Evolutionary conservation across 176 grass and related monocot genomes (phyloP).

Genomic region (Thinopyrum elongatum): DNA sequence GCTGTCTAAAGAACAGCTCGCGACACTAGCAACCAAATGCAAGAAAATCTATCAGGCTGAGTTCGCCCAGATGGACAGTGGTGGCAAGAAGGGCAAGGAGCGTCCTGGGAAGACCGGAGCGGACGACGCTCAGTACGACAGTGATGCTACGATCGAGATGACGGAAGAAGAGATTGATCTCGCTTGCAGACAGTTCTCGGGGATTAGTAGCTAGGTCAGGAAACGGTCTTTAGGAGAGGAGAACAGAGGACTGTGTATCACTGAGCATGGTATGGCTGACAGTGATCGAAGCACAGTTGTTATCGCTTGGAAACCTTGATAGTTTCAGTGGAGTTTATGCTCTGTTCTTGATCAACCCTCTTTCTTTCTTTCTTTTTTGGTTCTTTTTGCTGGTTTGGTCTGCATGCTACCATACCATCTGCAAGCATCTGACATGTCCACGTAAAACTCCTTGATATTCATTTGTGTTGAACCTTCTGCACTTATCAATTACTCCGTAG

Average conservation of each 20-base stretch:
- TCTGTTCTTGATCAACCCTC: not conserved
- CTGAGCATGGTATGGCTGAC: not conserved
- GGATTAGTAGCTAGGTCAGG: not conserved
- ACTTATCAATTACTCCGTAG: not conserved
- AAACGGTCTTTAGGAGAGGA: not conserved
- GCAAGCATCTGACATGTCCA: not conserved
- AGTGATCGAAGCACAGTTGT: not conserved
- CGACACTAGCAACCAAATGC: conserved; percentile 55
- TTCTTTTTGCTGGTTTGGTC: not conserved
- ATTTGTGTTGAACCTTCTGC: not conserved
- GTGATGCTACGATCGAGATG: conserved; percentile 87
- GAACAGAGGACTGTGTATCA: not conserved
- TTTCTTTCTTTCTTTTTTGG: not conserved
- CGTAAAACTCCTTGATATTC: not conserved
- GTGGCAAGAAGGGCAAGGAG: conserved; percentile 33
- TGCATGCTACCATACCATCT: no score
- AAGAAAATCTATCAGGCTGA: conserved; percentile 73
- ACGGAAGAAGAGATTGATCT: conserved; percentile 86
- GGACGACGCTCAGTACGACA: conserved; percentile 56
- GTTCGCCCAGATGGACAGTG: conserved; percentile 30
- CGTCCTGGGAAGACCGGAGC: not conserved
- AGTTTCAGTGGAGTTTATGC: not conserved
- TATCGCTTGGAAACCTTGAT: not conserved
- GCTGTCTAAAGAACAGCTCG: conserved; percentile 45
- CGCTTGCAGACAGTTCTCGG: conserved; percentile 57